These are phyloP conservation scores for Mrakia frigida DNA, from an alignment of 768 basidiomycete species.

Conservation along the genomic window DNA sequence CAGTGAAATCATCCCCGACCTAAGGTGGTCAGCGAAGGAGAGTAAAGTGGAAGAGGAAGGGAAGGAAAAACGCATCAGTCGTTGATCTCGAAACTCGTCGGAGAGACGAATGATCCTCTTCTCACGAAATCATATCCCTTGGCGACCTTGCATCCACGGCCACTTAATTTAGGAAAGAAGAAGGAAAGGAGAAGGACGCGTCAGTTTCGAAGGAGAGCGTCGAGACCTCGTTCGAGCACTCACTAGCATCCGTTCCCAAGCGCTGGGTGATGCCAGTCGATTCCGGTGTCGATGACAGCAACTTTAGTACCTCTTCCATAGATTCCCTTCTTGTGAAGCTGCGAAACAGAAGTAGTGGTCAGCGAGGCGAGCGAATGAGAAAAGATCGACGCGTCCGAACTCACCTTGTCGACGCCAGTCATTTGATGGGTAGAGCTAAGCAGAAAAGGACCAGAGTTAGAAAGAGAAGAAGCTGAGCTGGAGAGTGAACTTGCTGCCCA, in stretches of 20 bases:
- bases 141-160: constrained; percentile 15
- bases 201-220: neutral
- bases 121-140: constrained; percentile 31
- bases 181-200: neutral
- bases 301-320: constrained; percentile 63
- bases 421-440: constrained; percentile 7
- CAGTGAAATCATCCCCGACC: constrained; percentile 15
- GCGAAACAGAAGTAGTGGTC: no score
- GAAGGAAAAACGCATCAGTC: no score
- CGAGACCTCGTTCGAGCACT: neutral
- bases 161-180: neutral
- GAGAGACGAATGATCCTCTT: no score
- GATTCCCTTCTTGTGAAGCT: constrained; percentile 58
- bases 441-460: neutral
- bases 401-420: constrained; percentile 54
- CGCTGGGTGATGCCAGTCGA: constrained; percentile 23
- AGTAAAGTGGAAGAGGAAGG: no score
- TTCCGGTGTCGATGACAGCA: constrained; percentile 53
- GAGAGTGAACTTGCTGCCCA: neutral
- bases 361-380: no score
- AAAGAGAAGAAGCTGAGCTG: neutral
- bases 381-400: no score
- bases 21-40: no score
- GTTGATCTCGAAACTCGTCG: no score
- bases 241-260: constrained; percentile 25